Base-by-base conservation (phyloP, 1,284 basidiomycete species). In the Cryptococcus sp. region DNA sequence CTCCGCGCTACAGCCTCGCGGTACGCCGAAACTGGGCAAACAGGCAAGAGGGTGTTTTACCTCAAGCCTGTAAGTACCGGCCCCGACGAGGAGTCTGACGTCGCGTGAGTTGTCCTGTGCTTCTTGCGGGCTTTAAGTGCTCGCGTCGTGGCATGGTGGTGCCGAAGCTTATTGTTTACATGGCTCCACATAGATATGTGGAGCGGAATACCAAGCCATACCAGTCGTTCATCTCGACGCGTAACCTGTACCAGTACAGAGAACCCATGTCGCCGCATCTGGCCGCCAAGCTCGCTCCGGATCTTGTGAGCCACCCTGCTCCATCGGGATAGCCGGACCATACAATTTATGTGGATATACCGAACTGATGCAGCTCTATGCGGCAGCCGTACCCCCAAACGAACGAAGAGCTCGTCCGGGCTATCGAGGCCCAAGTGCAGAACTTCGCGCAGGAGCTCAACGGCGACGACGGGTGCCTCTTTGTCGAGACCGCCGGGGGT, bases 401-500 rank as follows among this genome's bases (percentile, higher is more conserved):
- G 28, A 81, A 96, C 66, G 79, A 83, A 18, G 83, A 84, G 3
- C 84, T 97, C 44, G 81, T 88, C 11, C 80, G 82, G 28, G 82
- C 86, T 13, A 80, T 95, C 5, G 82, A 86, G 1, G 77, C 77
- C 35, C 83, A 87, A 68, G 84, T 89, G 12, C 78, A 80, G 21
- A 61, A 76, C 46, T 84, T 83, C 61, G 85, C 85, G 0, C 42
- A 6, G 47, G 23, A 47, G 8, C 49, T 72, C 11, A 50, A 51
- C 4, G 65, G 59, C 2, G 40, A 57, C 23, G 48, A 67, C 13
- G 82, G 82, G 3, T 83, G 87, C 66, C 84, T 94, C 79, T 97
- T 88, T 69, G 79, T 98, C 46, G 95, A 98, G 78, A 95, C 95
- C 5, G 94, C 93, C 8, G 94, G 94, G 81, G 91, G 91, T 91